Evolutionary conservation across 2,329 filamentous ascomycete species (phyloP).

Genomic region (Bipolaris zeicola): DNA sequence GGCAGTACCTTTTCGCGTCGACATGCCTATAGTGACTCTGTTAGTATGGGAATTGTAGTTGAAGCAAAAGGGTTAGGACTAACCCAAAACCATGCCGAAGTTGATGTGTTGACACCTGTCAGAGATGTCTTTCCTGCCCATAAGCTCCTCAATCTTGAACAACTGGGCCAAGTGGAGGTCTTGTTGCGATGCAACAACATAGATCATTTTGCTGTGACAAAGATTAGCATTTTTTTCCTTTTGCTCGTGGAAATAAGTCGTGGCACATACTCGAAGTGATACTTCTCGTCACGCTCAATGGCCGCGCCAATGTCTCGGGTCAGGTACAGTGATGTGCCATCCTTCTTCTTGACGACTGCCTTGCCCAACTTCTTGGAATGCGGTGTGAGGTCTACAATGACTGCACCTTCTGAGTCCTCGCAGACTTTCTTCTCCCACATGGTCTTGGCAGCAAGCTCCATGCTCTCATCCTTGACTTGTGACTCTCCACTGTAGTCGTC

Average conservation of each 20-base stretch:
- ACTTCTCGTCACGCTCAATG: conserved; percentile 65
- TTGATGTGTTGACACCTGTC: conserved; percentile 67
- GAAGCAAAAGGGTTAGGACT: neutral
- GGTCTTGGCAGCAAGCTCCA: conserved; percentile 63
- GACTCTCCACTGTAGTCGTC: conserved; percentile 74
- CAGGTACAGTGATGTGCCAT: conserved; percentile 71
- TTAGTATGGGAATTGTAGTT: neutral
- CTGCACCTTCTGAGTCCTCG: conserved; percentile 68
- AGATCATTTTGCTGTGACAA: conserved; percentile 63
- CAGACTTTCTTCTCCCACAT: conserved; percentile 66
- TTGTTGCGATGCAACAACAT: conserved; percentile 68
- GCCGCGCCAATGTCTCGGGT: conserved; percentile 72
- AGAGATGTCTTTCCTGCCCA: conserved; percentile 65
- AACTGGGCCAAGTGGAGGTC: conserved; percentile 68
- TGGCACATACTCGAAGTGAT: conserved; percentile 59
- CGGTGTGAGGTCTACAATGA: conserved; percentile 72
- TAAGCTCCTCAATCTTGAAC: conserved; percentile 68
- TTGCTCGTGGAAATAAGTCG: neutral
- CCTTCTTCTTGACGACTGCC: conserved; percentile 69
- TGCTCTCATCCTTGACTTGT: conserved; percentile 66
- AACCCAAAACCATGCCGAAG: conserved; percentile 68
- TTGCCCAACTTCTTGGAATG: conserved; percentile 72
- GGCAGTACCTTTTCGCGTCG: conserved; percentile 66
- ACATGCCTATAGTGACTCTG: conserved; percentile 53
- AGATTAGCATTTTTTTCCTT: neutral